phyloP scores from a whole-genome alignment of 73 alveolate genomes.

The Paramecium bursaria region DNA sequence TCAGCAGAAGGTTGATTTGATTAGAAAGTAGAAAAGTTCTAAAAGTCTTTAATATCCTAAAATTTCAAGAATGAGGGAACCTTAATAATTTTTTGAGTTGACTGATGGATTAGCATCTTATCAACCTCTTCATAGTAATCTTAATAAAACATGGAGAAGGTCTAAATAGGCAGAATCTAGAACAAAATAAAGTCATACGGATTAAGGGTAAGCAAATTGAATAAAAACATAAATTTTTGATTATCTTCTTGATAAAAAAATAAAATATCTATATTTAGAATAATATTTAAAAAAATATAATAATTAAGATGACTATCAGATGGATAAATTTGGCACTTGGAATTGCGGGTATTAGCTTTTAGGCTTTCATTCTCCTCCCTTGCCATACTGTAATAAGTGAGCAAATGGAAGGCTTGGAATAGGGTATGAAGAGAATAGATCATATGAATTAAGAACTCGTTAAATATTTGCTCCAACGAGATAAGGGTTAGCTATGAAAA shows the following conservation, averaged over 20 bases:
- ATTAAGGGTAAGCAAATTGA: slow-evolving; percentile 3
- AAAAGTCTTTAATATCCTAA: slow-evolving; percentile 6
- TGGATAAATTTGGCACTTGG: slow-evolving; percentile 48
- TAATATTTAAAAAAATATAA: not conserved
- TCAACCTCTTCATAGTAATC: slow-evolving; percentile 46
- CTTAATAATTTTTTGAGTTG: slow-evolving; percentile 9
- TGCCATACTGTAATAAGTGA: slow-evolving; percentile 28
- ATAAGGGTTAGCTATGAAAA: not conserved
- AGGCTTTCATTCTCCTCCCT: slow-evolving; percentile 23
- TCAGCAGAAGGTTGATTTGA: slow-evolving; percentile 19
- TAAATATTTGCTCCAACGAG: slow-evolving; percentile 11
- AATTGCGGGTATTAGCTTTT: slow-evolving; percentile 9
- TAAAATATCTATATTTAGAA: not conserved
- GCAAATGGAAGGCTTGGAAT: slow-evolving; percentile 1
- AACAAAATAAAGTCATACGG: not conserved
- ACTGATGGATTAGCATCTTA: slow-evolving; percentile 22
- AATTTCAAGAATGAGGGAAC: not conserved
- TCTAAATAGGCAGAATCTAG: not conserved
- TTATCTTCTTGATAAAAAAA: not conserved
- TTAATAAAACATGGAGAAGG: not conserved
- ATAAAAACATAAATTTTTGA: not conserved
- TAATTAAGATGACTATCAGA: not conserved
- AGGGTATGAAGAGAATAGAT: not conserved
- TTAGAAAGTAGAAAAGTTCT: not conserved
- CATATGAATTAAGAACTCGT: slow-evolving; percentile 29